Evolutionary conservation across 208 protist species (phyloP).

Genomic region (Leishmania major): DNA sequence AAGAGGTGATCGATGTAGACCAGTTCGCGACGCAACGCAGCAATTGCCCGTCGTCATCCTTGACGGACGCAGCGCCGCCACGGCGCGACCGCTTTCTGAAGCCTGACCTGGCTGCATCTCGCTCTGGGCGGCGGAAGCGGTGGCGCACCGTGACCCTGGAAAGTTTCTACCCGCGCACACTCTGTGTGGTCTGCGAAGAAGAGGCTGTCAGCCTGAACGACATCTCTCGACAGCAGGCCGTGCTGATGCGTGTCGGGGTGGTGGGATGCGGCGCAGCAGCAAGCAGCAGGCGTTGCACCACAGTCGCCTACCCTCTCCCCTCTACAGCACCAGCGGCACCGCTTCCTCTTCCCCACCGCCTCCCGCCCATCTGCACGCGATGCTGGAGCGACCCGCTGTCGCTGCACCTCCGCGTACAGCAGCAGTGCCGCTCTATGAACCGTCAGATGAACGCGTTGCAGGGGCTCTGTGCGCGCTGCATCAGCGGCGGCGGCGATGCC

Average conservation of each 20-base stretch:
- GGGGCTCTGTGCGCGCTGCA: conserved; percentile 38
- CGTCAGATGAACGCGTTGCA: conserved; percentile 26
- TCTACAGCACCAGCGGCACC: neutral
- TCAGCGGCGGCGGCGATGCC: conserved; percentile 34
- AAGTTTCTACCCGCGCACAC: conserved; percentile 40
- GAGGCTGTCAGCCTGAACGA: conserved; percentile 34
- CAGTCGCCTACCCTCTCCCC: neutral
- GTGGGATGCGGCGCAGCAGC: neutral
- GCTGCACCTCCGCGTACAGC: conserved; percentile 30
- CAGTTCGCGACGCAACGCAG: conserved; percentile 36
- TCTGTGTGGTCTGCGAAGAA: conserved; percentile 47
- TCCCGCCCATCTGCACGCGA: conserved; percentile 45
- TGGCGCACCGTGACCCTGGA: conserved; percentile 39
- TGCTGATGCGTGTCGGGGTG: conserved; percentile 6
- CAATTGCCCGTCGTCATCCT: neutral
- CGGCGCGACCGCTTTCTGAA: neutral
- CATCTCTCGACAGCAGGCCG: conserved; percentile 20
- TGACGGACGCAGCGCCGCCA: neutral
- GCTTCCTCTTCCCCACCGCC: neutral
- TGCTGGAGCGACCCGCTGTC: conserved; percentile 45
- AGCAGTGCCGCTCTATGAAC: conserved; percentile 21
- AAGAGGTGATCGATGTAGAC: conserved; percentile 33
- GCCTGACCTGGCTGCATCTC: neutral
- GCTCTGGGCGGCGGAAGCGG: neutral
- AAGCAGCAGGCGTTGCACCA: neutral